Conservation (phyloP, 1,284 basidiomycete genomes). For the Fomes fomentarius region DNA sequence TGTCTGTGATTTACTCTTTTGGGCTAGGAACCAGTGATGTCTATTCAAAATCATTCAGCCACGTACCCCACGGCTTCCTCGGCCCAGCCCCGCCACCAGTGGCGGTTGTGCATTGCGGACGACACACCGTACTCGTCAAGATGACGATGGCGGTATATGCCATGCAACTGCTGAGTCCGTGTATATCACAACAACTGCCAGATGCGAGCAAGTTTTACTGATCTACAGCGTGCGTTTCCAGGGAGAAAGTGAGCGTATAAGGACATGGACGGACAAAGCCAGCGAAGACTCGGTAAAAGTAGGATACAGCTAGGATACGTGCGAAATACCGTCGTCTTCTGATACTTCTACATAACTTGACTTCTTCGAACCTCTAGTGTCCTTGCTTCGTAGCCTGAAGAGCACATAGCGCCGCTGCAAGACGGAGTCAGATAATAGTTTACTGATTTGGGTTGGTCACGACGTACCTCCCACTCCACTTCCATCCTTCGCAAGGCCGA, state of each 20-base stretch:
- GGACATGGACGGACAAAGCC: too few species aligned
- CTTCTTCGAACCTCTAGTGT: constrained; percentile 16
- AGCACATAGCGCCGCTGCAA: constrained; percentile 74
- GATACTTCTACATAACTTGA: background rate
- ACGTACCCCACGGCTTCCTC: constrained; percentile 2
- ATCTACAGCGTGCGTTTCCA: background rate
- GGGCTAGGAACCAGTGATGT: background rate
- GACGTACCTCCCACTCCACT: constrained; percentile 92
- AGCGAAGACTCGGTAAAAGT: background rate
- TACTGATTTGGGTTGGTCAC: too few species aligned
- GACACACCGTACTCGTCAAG: too few species aligned
- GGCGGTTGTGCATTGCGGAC: background rate
- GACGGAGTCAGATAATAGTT: background rate
- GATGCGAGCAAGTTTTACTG: background rate
- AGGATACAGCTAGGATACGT: constrained; percentile 25
- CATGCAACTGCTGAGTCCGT: too few species aligned
- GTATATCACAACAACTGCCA: background rate
- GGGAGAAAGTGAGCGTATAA: too few species aligned
- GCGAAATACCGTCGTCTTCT: constrained; percentile 11
- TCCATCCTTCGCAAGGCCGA: constrained; percentile 96
- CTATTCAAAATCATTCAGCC: background rate
- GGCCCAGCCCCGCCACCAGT: background rate
- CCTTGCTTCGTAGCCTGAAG: constrained; percentile 64
- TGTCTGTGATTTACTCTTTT: background rate
- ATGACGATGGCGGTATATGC: too few species aligned